A percentile compares a stretch with the other conserved stretches of the same genome.
Conservation (phyloP, 257 asterid genomes). For the Vinca minor region DNA sequence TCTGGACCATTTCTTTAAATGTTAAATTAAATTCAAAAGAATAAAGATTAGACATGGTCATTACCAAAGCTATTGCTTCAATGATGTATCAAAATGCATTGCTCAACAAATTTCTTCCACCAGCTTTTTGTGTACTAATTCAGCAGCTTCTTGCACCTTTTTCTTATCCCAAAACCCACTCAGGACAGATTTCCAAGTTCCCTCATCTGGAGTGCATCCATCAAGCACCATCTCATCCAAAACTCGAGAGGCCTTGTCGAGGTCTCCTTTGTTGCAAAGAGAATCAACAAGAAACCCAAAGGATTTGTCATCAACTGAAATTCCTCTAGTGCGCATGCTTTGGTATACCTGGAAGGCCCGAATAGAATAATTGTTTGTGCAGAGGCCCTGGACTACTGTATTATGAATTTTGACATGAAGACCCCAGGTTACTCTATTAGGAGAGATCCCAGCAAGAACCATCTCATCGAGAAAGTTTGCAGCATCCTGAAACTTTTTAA, state of each 20-base stretch:
- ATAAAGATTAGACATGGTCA: background rate
- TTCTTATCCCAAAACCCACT: conserved; percentile 58
- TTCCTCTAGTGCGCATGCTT: conserved; percentile 65
- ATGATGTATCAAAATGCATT: conserved; percentile 18
- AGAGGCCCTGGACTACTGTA: conserved; percentile 56
- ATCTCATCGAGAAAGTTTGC: conserved; percentile 85
- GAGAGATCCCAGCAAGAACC: conserved; percentile 67
- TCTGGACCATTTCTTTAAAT: background rate
- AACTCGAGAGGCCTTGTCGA: conserved; percentile 57
- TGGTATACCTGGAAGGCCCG: conserved; percentile 61
- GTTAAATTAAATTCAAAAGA: background rate
- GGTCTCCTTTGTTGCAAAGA: conserved; percentile 52
- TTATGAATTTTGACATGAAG: conserved; percentile 78
- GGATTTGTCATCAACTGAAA: conserved; percentile 58
- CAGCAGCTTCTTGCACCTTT: conserved; percentile 60
- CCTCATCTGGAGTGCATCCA: conserved; percentile 63
- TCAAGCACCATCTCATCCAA: conserved; percentile 71
- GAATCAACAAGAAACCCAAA: conserved; percentile 45
- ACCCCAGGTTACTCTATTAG: conserved; percentile 75
- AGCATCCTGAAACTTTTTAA: conserved; percentile 55
- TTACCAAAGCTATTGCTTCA: conserved; percentile 15
- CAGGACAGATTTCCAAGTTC: conserved; percentile 50
- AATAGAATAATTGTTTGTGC: conserved; percentile 33
- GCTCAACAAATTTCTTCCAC: conserved; percentile 17
- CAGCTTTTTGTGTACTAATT: conserved; percentile 34